phyloP scores from a whole-genome alignment of 2,329 filamentous ascomycete genomes.

The Pezicula neosporulosa region DNA sequence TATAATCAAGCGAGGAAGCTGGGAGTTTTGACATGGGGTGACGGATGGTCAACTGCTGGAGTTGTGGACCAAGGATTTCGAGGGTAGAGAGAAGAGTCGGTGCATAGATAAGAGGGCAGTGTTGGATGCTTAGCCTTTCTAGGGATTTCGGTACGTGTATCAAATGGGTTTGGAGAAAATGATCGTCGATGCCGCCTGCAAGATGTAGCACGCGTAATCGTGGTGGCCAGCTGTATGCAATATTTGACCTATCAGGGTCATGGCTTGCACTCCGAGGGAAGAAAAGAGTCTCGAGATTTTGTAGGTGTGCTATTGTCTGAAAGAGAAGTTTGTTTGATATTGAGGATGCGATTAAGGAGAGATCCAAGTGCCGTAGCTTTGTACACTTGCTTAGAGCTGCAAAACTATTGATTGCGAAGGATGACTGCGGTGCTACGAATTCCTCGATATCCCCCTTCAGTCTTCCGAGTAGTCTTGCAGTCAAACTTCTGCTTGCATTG shows the following conservation, averaged over 20 bases:
- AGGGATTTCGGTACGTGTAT: conserved; percentile 16
- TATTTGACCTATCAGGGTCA: conserved; percentile 8
- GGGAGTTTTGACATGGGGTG: conserved; percentile 27
- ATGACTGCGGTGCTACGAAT: conserved; percentile 29
- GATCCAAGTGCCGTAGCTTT: conserved; percentile 24
- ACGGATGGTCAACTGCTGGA: conserved; percentile 28
- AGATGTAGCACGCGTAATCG: conserved; percentile 26
- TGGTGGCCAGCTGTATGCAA: conserved; percentile 26
- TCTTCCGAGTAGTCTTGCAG: conserved; percentile 27
- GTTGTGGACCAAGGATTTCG: conserved; percentile 17
- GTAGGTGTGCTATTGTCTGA: conserved; percentile 24
- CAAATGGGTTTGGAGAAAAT: conserved; percentile 22
- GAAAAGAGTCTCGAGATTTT: conserved; percentile 25
- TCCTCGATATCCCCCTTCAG: conserved; percentile 28
- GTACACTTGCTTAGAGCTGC: conserved; percentile 30
- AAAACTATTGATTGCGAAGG: conserved; percentile 30
- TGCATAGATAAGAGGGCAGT: conserved; percentile 23
- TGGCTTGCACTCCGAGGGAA: conserved; percentile 26
- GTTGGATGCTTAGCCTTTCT: conserved; percentile 26
- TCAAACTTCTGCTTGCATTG: conserved; percentile 25
- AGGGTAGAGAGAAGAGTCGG: conserved; percentile 17
- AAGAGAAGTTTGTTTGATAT: conserved; percentile 28
- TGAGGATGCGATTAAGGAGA: conserved; percentile 27
- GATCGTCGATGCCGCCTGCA: conserved; percentile 26
- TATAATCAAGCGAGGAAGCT: conserved; percentile 16